These are phyloP conservation scores for Sphagnum contortum DNA, from an alignment of 225 moss, liverwort and hornwort genomes.

Conservation along the genomic window DNA sequence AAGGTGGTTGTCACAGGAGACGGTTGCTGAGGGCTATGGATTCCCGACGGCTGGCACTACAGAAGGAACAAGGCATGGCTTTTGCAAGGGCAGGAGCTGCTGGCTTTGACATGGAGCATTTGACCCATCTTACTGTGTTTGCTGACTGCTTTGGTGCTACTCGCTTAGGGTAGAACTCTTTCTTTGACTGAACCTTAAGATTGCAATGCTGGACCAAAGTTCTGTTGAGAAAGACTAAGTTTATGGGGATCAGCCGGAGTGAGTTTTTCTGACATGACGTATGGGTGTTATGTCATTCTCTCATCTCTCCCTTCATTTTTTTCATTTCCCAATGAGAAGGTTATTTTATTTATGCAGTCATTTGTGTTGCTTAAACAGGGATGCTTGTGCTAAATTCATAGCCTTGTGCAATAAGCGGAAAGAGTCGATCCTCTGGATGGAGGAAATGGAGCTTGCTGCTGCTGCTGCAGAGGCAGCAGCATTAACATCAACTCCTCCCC, in stretches of 20 bases:
- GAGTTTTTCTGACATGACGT: too few relatives aligned
- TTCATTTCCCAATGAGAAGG: too few relatives aligned
- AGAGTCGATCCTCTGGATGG: constrained; percentile 57
- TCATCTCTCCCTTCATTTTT: too few relatives aligned
- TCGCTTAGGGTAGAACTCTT: constrained; percentile 55
- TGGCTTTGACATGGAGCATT: constrained; percentile 88
- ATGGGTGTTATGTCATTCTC: too few relatives aligned
- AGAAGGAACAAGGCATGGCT: constrained; percentile 95
- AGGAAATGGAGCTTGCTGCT: constrained; percentile 52
- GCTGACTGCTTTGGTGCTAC: constrained; percentile 82
- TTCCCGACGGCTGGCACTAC: constrained; percentile 79
- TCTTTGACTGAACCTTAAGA: too few relatives aligned
- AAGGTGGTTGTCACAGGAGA: constrained; percentile 30
- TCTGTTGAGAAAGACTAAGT: too few relatives aligned
- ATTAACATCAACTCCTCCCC: constrained; percentile 10
- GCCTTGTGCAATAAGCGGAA: constrained; percentile 59
- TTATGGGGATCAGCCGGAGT: too few relatives aligned
- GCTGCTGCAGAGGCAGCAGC: constrained; percentile 38
- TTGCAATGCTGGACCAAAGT: too few relatives aligned
- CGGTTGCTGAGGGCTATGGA: constrained; percentile 94
- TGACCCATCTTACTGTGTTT: constrained; percentile 90
- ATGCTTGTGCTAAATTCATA: constrained; percentile 49
- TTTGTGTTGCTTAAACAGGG: constrained; percentile 16
- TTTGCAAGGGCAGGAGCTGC: constrained; percentile 94
- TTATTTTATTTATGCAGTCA: too few relatives aligned